Percentiles rank a stretch among this genome's conserved stretches.
phyloP scores from a whole-genome alignment of 208 protist species.

The Crithidia expoeki region DNA sequence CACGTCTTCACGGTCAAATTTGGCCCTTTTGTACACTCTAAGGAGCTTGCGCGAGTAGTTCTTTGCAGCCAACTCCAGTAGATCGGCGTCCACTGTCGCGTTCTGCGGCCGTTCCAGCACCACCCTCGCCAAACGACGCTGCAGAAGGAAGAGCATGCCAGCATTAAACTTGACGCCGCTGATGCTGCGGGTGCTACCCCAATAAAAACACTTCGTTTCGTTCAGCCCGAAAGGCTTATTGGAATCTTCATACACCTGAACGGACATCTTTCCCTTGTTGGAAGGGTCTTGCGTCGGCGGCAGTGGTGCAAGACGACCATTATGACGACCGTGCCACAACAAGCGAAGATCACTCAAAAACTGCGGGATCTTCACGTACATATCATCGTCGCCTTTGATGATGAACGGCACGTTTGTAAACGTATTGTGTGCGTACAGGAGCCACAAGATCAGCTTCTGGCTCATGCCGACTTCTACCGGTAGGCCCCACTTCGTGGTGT shows the following conservation, averaged over 20 bases:
- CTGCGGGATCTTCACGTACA: conserved; percentile 51
- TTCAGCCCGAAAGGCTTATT: no score
- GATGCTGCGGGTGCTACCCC: conserved; percentile 1
- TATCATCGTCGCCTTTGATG: conserved; percentile 57
- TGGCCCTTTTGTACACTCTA: neutral
- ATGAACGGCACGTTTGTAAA: conserved; percentile 43
- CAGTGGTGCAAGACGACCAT: no score
- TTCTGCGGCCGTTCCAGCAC: no score
- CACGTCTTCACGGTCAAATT: conserved; percentile 8
- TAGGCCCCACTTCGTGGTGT: conserved; percentile 32
- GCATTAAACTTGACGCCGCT: neutral
- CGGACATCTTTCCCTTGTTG: no score
- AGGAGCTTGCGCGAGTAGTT: neutral
- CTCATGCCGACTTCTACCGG: conserved; percentile 39
- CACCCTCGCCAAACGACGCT: no score
- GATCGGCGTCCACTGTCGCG: neutral
- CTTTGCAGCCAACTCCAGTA: neutral
- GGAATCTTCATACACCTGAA: no score
- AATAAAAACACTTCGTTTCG: conserved; percentile 12
- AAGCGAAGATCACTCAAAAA: conserved; percentile 39
- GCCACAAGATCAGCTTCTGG: conserved; percentile 47
- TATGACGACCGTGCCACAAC: no score
- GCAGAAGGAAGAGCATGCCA: conserved; percentile 3
- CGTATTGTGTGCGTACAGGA: conserved; percentile 27
- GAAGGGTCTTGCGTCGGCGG: no score